These are phyloP conservation scores for Saccharomyces pastorianus DNA, from an alignment of 1,139 yeast genomes.

Conservation along the genomic window DNA sequence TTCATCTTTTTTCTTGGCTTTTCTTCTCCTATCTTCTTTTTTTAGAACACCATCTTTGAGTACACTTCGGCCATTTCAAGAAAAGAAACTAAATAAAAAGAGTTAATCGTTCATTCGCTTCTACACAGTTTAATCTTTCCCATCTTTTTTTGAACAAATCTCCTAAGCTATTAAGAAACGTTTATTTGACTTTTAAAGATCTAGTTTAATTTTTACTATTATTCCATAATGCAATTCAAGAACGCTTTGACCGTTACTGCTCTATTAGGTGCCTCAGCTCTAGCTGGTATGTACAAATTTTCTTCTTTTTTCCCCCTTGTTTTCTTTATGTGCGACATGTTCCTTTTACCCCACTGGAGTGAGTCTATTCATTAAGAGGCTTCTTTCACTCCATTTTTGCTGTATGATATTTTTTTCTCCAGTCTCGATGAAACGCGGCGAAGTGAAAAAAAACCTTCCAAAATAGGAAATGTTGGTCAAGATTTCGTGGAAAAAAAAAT, in stretches of 20 bases:
- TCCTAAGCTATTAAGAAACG: not conserved
- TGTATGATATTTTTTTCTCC: too few relatives aligned
- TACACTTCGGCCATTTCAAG: not conserved
- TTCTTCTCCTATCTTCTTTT: not conserved
- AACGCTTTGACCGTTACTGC: constrained; percentile 19
- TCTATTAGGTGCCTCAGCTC: constrained; percentile 39
- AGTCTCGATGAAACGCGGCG: too few relatives aligned
- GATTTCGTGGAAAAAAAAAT: too few relatives aligned
- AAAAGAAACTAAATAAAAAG: not conserved
- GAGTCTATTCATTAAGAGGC: too few relatives aligned
- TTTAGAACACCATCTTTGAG: not conserved
- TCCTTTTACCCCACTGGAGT: not conserved
- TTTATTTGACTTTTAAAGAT: not conserved
- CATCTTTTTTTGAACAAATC: not conserved
- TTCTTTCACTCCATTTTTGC: not conserved
- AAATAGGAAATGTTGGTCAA: too few relatives aligned
- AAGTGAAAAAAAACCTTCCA: too few relatives aligned
- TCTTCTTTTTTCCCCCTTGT: not conserved
- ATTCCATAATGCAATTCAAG: constrained; percentile 43
- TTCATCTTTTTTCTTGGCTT: not conserved
- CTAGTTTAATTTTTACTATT: not conserved
- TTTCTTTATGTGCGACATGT: not conserved
- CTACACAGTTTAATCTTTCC: not conserved
- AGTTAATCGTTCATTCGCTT: constrained; percentile 1
- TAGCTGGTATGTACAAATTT: constrained; percentile 33